phyloP scores from a whole-genome alignment of 2,329 filamentous ascomycete species.

The Fusarium tjaetaba region DNA sequence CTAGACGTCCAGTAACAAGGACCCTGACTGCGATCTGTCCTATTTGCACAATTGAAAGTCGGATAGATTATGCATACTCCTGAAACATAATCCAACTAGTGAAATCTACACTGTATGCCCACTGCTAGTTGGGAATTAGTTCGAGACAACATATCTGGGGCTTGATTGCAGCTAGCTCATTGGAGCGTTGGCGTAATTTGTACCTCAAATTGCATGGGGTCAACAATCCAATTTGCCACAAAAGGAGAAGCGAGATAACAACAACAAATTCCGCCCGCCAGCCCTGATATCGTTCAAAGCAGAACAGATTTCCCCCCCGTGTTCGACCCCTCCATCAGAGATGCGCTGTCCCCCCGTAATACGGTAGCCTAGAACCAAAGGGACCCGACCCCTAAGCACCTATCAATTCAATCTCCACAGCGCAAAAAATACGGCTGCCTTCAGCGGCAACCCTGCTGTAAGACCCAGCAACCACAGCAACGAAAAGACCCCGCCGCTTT shows the following conservation, averaged over 20 bases:
- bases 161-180: neutral
- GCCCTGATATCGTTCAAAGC: neutral
- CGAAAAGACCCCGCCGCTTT: neutral
- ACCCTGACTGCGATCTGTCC: neutral
- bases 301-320: neutral
- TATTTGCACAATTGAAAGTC: neutral
- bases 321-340: neutral
- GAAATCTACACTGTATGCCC: neutral
- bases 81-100: neutral
- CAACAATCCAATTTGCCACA: conserved; percentile 9
- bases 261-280: neutral
- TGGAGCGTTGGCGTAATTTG: neutral
- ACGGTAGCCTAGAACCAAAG: neutral
- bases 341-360: neutral
- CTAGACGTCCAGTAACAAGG: neutral
- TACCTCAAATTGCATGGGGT: neutral
- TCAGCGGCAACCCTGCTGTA: conserved; percentile 4
- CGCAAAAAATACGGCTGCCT: neutral
- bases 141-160: neutral
- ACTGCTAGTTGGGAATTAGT: neutral
- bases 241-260: conserved; percentile 21
- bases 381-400: neutral
- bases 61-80: neutral
- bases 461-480: conserved; percentile 20
- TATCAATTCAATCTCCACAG: neutral